A percentile compares a stretch with the other conserved stretches of the same genome.
These are phyloP conservation scores for Colletotrichum sublineola DNA, from an alignment of 2,329 filamentous ascomycete genomes.

Conservation along the genomic window DNA sequence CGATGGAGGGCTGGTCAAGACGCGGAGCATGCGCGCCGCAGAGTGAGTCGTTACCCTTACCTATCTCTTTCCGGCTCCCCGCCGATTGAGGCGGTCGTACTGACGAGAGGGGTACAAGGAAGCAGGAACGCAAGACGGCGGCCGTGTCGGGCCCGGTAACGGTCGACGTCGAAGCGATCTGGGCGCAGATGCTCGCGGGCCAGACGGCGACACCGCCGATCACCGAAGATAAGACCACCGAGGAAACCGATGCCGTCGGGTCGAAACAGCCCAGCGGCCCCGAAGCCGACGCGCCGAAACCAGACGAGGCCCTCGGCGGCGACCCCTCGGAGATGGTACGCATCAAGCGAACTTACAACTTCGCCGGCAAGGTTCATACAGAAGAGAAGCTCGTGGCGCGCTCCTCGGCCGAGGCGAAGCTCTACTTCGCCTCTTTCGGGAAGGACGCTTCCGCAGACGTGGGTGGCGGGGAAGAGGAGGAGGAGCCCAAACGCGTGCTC, in stretches of 20 bases:
- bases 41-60: constrained; percentile 61
- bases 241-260: constrained; percentile 15
- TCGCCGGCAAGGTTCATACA: constrained; percentile 78
- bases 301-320: constrained; percentile 44
- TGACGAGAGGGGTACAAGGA: constrained; percentile 56
- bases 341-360: constrained; percentile 80
- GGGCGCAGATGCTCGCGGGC: constrained; percentile 73
- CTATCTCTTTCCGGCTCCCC: not conserved
- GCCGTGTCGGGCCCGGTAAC: constrained; percentile 72
- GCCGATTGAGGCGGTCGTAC: not conserved
- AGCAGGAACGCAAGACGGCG: constrained; percentile 68
- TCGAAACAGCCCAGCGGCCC: not conserved
- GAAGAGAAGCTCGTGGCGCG: constrained; percentile 78
- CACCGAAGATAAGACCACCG: constrained; percentile 36
- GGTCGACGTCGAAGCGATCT: constrained; percentile 78
- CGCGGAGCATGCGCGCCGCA: constrained; percentile 75
- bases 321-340: constrained; percentile 63
- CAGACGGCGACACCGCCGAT: constrained; percentile 41
- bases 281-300: constrained; percentile 14
- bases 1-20: constrained; percentile 77
- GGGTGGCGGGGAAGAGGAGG: constrained; percentile 24
- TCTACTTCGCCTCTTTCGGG: constrained; percentile 69
- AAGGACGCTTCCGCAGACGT: constrained; percentile 44
- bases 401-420: constrained; percentile 74
- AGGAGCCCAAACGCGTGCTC: constrained; percentile 58